phyloP scores from a whole-genome alignment of 495 filamentous ascomycete species.

The Ramalina peruviana region DNA sequence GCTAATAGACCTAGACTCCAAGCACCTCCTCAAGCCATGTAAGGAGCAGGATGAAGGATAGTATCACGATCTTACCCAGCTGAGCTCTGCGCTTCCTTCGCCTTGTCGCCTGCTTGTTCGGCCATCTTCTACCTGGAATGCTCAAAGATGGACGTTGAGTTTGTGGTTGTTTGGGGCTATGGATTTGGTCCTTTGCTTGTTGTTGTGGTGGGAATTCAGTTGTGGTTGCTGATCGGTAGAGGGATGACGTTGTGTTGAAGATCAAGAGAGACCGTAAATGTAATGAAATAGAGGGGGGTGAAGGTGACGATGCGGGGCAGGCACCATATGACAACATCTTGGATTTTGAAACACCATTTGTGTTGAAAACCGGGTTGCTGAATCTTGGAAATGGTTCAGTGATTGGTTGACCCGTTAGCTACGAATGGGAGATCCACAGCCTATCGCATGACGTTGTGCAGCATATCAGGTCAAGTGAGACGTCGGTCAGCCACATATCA shows the following conservation, averaged over 20 bases:
- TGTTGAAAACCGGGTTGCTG: no score
- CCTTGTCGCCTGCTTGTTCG: background rate
- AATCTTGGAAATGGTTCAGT: no score
- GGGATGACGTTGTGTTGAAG: background rate
- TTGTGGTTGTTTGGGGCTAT: background rate
- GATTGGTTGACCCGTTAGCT: no score
- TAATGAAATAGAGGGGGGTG: background rate
- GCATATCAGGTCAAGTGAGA: no score
- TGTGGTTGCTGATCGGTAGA: background rate
- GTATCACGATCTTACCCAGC: background rate
- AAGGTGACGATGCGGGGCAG: background rate
- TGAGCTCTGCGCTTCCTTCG: background rate
- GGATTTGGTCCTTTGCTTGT: no score
- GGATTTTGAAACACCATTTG: background rate
- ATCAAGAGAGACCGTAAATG: background rate
- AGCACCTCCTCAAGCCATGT: background rate
- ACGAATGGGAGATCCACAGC: no score
- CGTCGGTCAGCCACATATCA: no score
- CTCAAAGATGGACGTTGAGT: background rate
- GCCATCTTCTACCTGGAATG: background rate
- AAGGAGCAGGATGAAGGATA: background rate
- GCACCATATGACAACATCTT: background rate
- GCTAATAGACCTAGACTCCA: background rate
- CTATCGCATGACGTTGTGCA: no score
- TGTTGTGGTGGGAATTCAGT: background rate